Evolutionary conservation across 2,329 filamentous ascomycete genomes (phyloP).

Genomic region (Mycosphaerella sp.): DNA sequence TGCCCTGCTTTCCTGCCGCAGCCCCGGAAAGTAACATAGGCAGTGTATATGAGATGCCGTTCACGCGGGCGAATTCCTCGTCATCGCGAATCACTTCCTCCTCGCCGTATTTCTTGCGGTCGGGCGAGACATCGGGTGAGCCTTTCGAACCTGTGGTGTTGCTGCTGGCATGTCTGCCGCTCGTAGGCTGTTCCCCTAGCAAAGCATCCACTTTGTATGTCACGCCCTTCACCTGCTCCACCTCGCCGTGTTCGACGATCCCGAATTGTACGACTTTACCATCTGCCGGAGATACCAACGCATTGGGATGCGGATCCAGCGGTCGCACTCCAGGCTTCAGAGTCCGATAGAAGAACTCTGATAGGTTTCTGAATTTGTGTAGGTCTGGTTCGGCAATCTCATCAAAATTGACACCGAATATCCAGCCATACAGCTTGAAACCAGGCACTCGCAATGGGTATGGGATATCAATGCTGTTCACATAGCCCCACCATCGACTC

Average conservation of each 20-base stretch:
- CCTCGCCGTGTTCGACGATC: slow-evolving; percentile 83
- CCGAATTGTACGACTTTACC: slow-evolving; percentile 89
- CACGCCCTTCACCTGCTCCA: slow-evolving; percentile 98
- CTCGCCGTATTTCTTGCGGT: slow-evolving; percentile 38
- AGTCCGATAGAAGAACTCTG: slow-evolving; percentile 93
- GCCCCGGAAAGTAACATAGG: slow-evolving; percentile 78
- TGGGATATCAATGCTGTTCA: slow-evolving; percentile 84
- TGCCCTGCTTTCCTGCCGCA: slow-evolving; percentile 14
- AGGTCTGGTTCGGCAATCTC: slow-evolving; percentile 87
- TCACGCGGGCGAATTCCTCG: slow-evolving; percentile 88
- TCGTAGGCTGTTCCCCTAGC: slow-evolving; percentile 56
- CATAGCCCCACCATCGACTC: slow-evolving; percentile 80
- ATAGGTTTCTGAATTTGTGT: slow-evolving; percentile 83
- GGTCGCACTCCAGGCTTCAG: slow-evolving; percentile 84
- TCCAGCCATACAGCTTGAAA: slow-evolving; percentile 83
- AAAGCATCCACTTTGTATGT: slow-evolving; percentile 94
- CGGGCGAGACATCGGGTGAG: slow-evolving; percentile 31
- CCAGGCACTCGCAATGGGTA: slow-evolving; percentile 83
- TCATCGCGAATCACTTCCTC: slow-evolving; percentile 66
- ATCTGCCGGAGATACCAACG: slow-evolving; percentile 81
- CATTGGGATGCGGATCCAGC: slow-evolving; percentile 71
- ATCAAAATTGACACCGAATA: slow-evolving; percentile 84
- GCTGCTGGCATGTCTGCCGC: slow-evolving; percentile 38
- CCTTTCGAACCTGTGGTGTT: slow-evolving; percentile 36
- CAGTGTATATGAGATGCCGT: slow-evolving; percentile 91